phyloP scores from a whole-genome alignment of 176 grass and related monocot genomes.

The Aegilops longissima region DNA sequence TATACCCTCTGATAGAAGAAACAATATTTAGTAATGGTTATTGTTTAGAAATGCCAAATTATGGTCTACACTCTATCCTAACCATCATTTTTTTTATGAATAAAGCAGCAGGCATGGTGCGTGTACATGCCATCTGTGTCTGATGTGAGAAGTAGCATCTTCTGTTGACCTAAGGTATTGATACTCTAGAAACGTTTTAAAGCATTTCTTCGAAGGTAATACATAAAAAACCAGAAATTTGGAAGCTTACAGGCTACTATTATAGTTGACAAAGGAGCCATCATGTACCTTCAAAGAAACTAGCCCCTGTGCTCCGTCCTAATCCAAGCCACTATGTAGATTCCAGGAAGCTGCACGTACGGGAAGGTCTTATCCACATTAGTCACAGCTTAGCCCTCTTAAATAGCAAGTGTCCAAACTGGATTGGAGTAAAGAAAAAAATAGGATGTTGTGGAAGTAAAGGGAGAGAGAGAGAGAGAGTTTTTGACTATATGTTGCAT shows the following conservation, averaged over 20 bases:
- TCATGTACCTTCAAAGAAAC: background rate
- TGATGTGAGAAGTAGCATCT: background rate
- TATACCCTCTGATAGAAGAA: background rate
- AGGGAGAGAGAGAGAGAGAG: background rate
- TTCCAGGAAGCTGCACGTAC: background rate
- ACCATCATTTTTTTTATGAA: background rate
- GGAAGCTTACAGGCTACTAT: background rate
- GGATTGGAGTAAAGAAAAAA: background rate
- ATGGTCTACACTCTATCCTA: background rate
- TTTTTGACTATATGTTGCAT: background rate
- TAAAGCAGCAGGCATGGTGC: background rate
- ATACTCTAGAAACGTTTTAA: too few relatives aligned
- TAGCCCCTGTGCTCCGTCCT: background rate
- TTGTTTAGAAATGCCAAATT: background rate
- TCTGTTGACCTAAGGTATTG: background rate
- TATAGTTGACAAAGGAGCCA: slow-evolving; percentile 1
- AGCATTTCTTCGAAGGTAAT: too few relatives aligned
- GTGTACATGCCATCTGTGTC: background rate
- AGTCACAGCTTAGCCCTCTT: background rate
- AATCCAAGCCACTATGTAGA: background rate
- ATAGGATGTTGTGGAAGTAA: background rate
- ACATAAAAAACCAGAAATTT: background rate
- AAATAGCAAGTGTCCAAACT: background rate
- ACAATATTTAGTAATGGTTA: background rate
- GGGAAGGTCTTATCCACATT: background rate